Evolutionary conservation across 164 flowering plant species (phyloP), one percentile per base, ranked within the genome.

Genomic region (Chimonanthus praecox): DNA sequence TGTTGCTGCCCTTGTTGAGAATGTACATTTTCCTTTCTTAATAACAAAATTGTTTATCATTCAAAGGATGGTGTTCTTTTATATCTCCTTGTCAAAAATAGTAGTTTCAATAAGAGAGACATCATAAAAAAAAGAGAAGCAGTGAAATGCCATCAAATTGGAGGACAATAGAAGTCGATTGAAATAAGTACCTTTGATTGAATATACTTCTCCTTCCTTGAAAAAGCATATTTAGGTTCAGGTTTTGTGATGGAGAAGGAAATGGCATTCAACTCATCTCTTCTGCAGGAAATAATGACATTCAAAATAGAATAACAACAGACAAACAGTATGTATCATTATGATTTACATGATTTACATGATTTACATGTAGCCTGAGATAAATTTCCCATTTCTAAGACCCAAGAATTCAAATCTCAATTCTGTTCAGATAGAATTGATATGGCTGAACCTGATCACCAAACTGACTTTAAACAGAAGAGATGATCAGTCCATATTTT

Each of bases 231-330:
- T 72, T 73, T 78, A 16, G 88, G 84, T 50, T 79, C 80, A 68
- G 97, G 97, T 81, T 94, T 94, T 21, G 71, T 76, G 70, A 87
- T 68, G 44, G 83, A 71, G 7, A 70, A 44, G 6, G 60, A 20
- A 54, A 68, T 33, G 66, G 73, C 72, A 73, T 77, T 80, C 72
- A 83, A 47, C 15, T 80, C 80, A 75, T 75, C 80, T 58, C 45
- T 66, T 69, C 97, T 89, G 89, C 84, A 85, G 60, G 70, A 71
- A 16, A 51, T 58, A 11, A 43, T 70, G 10, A 64, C 45, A 64
- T 16, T 58, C 33, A 33, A 44, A 45, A 66, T 4, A 48, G 68
- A 43, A 66, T 43, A 6, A 43, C 18, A 44, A 66, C 68, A 33
- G 11, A 11, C 68, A 13, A 45, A 43, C 11, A 45, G 45, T 66